These are phyloP conservation scores for Amoebophrya sp. DNA, from an alignment of 169 alveolate species.

Conservation along the genomic window DNA sequence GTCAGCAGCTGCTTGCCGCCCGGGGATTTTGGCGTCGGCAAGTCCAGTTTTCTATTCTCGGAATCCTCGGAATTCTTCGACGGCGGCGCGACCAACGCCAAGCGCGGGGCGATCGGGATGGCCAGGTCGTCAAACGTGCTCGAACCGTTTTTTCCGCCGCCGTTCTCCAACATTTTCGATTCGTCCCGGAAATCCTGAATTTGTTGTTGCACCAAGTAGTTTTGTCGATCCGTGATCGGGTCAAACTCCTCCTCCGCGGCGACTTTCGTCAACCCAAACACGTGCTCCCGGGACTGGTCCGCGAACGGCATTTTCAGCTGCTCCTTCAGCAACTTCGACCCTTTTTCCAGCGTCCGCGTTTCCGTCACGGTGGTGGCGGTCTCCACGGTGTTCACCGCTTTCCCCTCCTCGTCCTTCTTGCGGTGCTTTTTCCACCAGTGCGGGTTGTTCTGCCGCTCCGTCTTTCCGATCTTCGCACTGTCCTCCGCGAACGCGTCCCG, in stretches of 20 bases:
- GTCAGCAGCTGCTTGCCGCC: too few species aligned
- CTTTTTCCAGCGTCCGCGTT: neutral
- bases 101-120: too few species aligned
- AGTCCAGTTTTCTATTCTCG: too few species aligned
- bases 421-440: neutral
- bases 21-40: too few species aligned
- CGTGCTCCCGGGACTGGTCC: neutral
- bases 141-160: too few species aligned
- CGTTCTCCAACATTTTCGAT: neutral
- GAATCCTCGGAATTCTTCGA: too few species aligned
- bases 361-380: neutral
- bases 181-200: neutral
- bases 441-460: neutral
- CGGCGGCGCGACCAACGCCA: too few species aligned
- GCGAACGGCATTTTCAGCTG: neutral
- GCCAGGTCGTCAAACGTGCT: too few species aligned
- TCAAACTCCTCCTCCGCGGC: neutral
- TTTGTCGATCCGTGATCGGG: neutral
- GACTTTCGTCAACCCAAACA: too few species aligned
- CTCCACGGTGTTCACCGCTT: neutral
- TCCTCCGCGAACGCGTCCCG: neutral
- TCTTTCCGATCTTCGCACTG: neutral
- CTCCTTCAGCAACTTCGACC: neutral
- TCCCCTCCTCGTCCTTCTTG: neutral
- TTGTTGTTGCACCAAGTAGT: neutral